Percentiles rank a stretch among this genome's conserved stretches.
These are phyloP conservation scores for Ogataea paradorogensis DNA, from an alignment of 805 yeast genomes.

Conservation along the genomic window DNA sequence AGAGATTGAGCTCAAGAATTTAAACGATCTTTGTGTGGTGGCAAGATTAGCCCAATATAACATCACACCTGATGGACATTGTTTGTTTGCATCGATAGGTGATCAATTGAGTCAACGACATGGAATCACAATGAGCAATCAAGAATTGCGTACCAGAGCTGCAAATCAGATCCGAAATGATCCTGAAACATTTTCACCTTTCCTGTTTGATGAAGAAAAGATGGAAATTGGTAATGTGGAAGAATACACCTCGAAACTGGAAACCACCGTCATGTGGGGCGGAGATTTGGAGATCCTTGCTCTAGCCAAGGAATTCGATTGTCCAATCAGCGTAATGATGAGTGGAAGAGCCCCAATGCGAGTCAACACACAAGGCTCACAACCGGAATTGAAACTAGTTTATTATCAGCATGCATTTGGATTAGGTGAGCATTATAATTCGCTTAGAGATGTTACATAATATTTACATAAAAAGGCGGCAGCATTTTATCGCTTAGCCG, in stretches of 20 bases:
- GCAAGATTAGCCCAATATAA: constrained; percentile 57
- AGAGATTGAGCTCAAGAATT: constrained; percentile 65
- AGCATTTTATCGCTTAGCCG: constrained; percentile 22
- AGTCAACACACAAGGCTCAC: constrained; percentile 57
- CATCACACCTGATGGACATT: constrained; percentile 90
- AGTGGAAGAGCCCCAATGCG: constrained; percentile 68
- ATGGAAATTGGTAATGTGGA: constrained; percentile 61
- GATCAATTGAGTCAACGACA: constrained; percentile 71
- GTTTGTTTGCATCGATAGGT: constrained; percentile 80
- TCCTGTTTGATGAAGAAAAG: constrained; percentile 75
- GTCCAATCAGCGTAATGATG: constrained; percentile 73
- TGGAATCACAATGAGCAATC: constrained; percentile 36
- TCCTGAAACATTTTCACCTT: constrained; percentile 74
- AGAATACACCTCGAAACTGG: constrained; percentile 65
- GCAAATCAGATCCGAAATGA: constrained; percentile 63
- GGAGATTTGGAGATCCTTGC: constrained; percentile 92
- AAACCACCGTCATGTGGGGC: constrained; percentile 90
- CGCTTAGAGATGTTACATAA: constrained; percentile 39
- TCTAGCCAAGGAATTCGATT: constrained; percentile 62
- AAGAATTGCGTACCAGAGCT: constrained; percentile 60
- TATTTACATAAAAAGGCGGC: constrained; percentile 2
- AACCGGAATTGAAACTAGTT: constrained; percentile 63
- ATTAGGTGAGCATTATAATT: constrained; percentile 93
- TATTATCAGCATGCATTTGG: constrained; percentile 85
- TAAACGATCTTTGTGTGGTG: constrained; percentile 50